Evolutionary conservation across 257 asterid species (phyloP), one percentile per base, ranked within the genome.

Genomic region (Lavandula angustifolia): DNA sequence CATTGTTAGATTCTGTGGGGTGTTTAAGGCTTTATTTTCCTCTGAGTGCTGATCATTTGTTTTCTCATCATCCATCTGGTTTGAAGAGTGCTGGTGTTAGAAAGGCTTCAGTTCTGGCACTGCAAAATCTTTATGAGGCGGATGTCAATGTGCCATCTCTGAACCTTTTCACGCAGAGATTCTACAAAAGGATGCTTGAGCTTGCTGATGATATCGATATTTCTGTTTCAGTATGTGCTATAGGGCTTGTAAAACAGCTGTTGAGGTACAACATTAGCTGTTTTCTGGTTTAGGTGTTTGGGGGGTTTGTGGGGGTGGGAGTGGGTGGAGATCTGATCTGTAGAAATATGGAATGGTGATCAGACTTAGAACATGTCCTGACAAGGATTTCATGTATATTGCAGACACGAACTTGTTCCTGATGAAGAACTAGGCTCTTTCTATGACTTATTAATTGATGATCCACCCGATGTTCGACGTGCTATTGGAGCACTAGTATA

Each of bases 161-260:
- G 75, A 86, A 88, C 73, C 96, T 90, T 63, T 90, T 94, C 82
- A 90, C 99, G 0, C 90, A 90, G 69, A 87, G 99, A 81, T 90
- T 90, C 75, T 87, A 83, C 68, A 83, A 80, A 66, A 79, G 97
- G 68, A 94, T 94, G 97, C 92, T 94, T 32, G 97, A 90, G 72
- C 97, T 94, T 79, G 99, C 99, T 69, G 97, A 87, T 73, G 99
- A 94, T 80, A 84, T 81, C 57, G 99, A 94, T 73, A 94, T 90
- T 69, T 84, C 99, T 60, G 99, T 94, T 70, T 85, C 99, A 68
- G 99, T 94, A 62, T 94, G 95, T 82, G 99, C 97, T 55, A 90
- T 94, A 62, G 99, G 97, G 73, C 97, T 94, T 57, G 99, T 90
- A 67, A 94, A 88, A 68, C 97, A 90, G 74, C 86, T 90, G 17